Evolutionary conservation across 164 flowering plant species (phyloP), one percentile per base, ranked within the genome.

Genomic region (Tetracentron sinense): DNA sequence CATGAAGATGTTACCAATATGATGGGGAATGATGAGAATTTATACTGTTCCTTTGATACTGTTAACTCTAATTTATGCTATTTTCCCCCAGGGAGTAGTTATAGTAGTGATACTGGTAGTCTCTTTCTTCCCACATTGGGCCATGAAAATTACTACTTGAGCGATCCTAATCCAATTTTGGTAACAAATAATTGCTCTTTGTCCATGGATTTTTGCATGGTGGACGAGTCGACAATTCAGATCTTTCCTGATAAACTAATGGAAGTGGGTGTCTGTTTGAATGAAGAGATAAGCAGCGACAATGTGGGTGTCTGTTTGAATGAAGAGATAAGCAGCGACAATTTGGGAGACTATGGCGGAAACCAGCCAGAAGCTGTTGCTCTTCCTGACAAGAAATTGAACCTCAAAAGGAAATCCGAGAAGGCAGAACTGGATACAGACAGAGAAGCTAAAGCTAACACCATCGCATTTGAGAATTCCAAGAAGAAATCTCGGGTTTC

Each of bases 401-500:
- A 66, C 49, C 57, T 42, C 12, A 71, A 76, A 27, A 57, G 54
- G 33, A 67, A 79, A 47, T 15, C 51, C 14, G 71, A 66, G 61
- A 54, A 31, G 25, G 54, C 60, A 20, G 58, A 17, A 22, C 42
- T 47, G 2, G 72, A 66, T 38, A 22, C 62, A 5, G 19, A 42
- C 4, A 3, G 17, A 19, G 65, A 67, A 12, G 74, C 69, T 10
- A 68, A 70, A 48, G 26, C 16, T 54, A 42, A 50, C 54, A 44
- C 25, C 62, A 56, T 56, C 51, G 46, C 56, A 21, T 12, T 64
- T 0, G 77, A 81, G 58, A 69, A 48, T 50, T 69, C 82, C 0
- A 83, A 69, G 80, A 88, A 90, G 79, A 77, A 83, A 69, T 16
- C 79, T 29, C 74, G 76, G 15, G 66, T 11, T 51, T 65, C 81